phyloP scores from a whole-genome alignment of 2,329 filamentous ascomycete species.

The Orbilia ellipsospora region DNA sequence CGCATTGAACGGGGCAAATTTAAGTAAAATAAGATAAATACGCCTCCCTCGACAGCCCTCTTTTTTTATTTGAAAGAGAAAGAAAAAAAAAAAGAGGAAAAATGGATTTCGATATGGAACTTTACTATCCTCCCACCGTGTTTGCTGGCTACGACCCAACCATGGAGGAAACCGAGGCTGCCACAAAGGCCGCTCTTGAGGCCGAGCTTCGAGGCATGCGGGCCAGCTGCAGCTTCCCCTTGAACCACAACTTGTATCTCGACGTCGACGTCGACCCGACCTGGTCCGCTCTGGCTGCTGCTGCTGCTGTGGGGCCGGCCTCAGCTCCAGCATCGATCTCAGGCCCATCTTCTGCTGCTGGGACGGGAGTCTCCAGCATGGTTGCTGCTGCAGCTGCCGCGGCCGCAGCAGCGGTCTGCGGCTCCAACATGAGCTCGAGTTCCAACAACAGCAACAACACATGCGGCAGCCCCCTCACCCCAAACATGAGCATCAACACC shows the following conservation, averaged over 20 bases:
- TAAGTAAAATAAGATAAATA: too few species aligned
- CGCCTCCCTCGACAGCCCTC: too few species aligned
- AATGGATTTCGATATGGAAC: constrained; percentile 51
- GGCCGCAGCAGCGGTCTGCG: constrained; percentile 7
- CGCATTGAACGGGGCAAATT: constrained; percentile 3
- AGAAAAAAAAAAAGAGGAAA: background rate
- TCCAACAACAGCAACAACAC: constrained; percentile 14
- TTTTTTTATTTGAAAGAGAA: too few species aligned
- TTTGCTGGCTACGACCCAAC: constrained; percentile 33
- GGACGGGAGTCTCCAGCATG: too few species aligned
- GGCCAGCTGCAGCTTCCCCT: constrained; percentile 25
- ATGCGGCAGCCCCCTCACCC: constrained; percentile 1
- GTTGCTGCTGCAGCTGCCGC: background rate
- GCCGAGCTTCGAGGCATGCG: constrained; percentile 42
- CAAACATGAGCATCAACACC: constrained; percentile 6
- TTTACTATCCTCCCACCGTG: constrained; percentile 37
- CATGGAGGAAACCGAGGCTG: constrained; percentile 42
- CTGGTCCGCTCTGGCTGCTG: background rate
- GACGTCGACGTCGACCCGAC: constrained; percentile 28
- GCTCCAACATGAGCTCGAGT: constrained; percentile 24
- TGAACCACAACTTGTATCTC: constrained; percentile 2
- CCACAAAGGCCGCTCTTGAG: constrained; percentile 44
- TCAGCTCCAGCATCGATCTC: background rate
- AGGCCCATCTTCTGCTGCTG: background rate
- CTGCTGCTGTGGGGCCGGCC: background rate